Base-by-base conservation (phyloP, 2,329 filamentous ascomycete genomes). In the Botryotinia convoluta region DNA sequence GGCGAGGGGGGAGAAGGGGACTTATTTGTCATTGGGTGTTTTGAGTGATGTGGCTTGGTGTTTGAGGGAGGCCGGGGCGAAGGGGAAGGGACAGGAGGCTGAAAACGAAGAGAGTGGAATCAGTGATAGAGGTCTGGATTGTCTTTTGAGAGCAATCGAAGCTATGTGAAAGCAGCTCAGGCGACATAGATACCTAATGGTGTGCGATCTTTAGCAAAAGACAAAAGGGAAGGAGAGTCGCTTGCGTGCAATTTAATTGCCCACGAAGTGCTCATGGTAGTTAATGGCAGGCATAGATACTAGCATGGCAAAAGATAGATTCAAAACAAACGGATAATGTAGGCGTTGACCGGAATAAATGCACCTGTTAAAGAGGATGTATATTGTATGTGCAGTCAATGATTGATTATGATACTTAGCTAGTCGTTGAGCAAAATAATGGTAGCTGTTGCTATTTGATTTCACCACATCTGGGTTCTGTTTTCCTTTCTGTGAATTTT, bases 11-110 rank as follows among this genome's bases (percentile, higher is more conserved):
- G 65, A 67, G 20, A 90, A 90, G 32, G 92, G 91, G 9, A 93
- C 91, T 65, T 95, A 95, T 79, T 89, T 98, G 73, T 94, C 94
- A 0, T 84, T 98, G 26, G 95, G 95, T 0, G 84, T 97, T 78
- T 88, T 96, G 81, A 98, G 95, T 80, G 95, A 98, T 84, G 87
- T 98, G 61, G 91, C 92, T 7, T 92, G 91, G 84, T 83, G 96
- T 72, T 83, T 98, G 39, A 90, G 90, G 51, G 89, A 90, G 57
- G 82, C 82, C 7, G 69, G 60, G 81, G 78, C 75, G 2, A 81
- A 81, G 65, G 78, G 85, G 45, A 83, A 83, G 0, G 85, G 69
- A 29, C 79, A 89, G 42, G 82, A 82, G 8, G 16, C 16, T 32
- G 61, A n/a, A 35, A 22, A n/a, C 3, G 70, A 44, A 45, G 82